Percentiles rank a stretch among this genome's conserved stretches.
Evolutionary conservation across 2,329 filamentous ascomycete genomes (phyloP).

Genomic region (Ascochyta lentis): DNA sequence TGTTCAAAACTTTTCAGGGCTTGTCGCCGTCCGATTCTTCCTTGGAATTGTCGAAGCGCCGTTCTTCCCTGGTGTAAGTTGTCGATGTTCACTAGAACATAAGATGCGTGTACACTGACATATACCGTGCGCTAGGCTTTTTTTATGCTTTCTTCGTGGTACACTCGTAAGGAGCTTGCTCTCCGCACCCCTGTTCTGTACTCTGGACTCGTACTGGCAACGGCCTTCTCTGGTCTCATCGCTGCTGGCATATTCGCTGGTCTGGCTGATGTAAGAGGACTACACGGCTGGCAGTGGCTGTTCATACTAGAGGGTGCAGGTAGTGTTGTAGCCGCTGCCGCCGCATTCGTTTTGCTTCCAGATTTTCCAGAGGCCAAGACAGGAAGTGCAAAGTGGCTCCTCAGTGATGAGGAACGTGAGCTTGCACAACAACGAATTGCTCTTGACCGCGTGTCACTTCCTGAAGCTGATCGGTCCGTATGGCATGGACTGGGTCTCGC

Average conservation of each 20-base stretch:
- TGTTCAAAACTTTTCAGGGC: slow-evolving; percentile 35
- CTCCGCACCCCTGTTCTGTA: slow-evolving; percentile 13
- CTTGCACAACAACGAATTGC: too few species aligned
- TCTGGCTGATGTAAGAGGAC: slow-evolving; percentile 20
- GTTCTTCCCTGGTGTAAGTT: slow-evolving; percentile 63
- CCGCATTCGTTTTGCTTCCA: too few species aligned
- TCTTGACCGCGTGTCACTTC: too few species aligned
- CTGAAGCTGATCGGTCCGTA: too few species aligned
- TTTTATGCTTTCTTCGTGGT: slow-evolving; percentile 68
- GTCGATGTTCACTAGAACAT: too few species aligned
- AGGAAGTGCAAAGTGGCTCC: too few species aligned
- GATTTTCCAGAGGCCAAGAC: too few species aligned
- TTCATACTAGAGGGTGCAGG: too few species aligned
- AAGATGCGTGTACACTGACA: too few species aligned
- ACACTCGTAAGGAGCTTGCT: slow-evolving; percentile 60
- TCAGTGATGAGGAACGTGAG: too few species aligned
- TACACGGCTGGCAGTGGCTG: slow-evolving; percentile 18
- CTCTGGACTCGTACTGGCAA: slow-evolving; percentile 14
- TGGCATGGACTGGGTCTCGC: too few species aligned
- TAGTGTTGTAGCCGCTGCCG: too few species aligned
- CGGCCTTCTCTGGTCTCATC: slow-evolving; percentile 20
- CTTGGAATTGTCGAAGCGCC: slow-evolving; percentile 41
- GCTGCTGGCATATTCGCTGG: slow-evolving; percentile 22
- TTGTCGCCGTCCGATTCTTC: slow-evolving; percentile 38
- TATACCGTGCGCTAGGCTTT: slow-evolving; percentile 35